phyloP scores from a whole-genome alignment of 805 yeast genomes.

The Allodekkera sacchari region DNA sequence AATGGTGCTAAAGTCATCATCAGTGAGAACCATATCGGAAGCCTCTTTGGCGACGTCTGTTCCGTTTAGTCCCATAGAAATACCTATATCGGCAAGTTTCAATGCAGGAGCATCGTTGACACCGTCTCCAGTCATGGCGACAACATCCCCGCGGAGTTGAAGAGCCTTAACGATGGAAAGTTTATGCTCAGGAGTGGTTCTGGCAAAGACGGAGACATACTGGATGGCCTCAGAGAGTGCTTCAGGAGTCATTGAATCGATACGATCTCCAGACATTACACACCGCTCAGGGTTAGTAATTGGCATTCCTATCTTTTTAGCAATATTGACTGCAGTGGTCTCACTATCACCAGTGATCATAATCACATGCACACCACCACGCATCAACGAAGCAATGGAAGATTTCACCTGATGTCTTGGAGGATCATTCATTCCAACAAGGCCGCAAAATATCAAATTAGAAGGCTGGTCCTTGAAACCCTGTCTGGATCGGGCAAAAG shows the following conservation, averaged over 20 bases:
- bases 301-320: slow-evolving; percentile 85
- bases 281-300: slow-evolving; percentile 52
- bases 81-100: slow-evolving; percentile 92
- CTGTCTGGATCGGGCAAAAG: slow-evolving; percentile 53
- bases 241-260: slow-evolving; percentile 66
- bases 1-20: slow-evolving; percentile 94
- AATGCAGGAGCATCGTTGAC: slow-evolving; percentile 98
- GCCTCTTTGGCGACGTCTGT: slow-evolving; percentile 99
- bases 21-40: slow-evolving; percentile 94
- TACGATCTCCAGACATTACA: slow-evolving; percentile 77
- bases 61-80: slow-evolving; percentile 88
- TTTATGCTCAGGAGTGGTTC: slow-evolving; percentile 94
- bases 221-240: slow-evolving; percentile 69
- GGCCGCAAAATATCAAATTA: slow-evolving; percentile 70
- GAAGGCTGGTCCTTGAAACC: slow-evolving; percentile 37
- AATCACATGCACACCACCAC: slow-evolving; percentile 94
- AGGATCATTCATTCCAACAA: slow-evolving; percentile 96
- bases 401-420: slow-evolving; percentile 82
- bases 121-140: slow-evolving; percentile 99
- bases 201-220: slow-evolving; percentile 82
- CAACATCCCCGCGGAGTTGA: slow-evolving; percentile 86
- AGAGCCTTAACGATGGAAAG: slow-evolving; percentile 83
- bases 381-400: slow-evolving; percentile 67
- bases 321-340: slow-evolving; percentile 78
- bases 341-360: slow-evolving; percentile 97